Conservation (phyloP, 2,329 filamentous ascomycete genomes). For the Aspergillus aculeatus region DNA sequence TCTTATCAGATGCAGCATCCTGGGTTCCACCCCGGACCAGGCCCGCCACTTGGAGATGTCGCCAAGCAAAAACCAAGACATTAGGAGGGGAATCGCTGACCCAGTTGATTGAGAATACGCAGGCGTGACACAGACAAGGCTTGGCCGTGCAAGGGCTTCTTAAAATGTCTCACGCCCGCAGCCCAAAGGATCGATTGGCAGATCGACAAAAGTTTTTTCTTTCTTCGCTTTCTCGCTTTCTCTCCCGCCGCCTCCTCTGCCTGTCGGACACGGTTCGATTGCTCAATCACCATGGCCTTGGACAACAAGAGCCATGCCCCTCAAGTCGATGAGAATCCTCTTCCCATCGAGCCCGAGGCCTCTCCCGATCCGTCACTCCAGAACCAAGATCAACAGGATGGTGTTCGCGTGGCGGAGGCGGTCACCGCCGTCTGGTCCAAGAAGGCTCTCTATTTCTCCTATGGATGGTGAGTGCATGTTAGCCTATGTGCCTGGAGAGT, state of each 20-base stretch:
- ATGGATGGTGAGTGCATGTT: slow-evolving; percentile 35
- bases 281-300: background rate
- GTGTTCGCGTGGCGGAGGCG: slow-evolving; percentile 46
- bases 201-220: background rate
- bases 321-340: background rate
- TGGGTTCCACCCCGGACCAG: background rate
- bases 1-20: background rate
- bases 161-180: background rate
- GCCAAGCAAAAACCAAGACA: background rate
- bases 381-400: slow-evolving; percentile 24
- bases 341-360: background rate
- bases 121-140: background rate
- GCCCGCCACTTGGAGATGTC: background rate
- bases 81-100: background rate
- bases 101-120: background rate
- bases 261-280: background rate
- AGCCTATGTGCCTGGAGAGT: background rate
- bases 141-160: background rate
- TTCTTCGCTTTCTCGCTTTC: background rate
- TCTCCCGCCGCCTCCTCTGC: background rate
- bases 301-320: background rate
- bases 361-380: background rate
- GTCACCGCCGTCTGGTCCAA: slow-evolving; percentile 47
- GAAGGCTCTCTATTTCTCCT: slow-evolving; percentile 37
- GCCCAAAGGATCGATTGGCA: background rate